Evolutionary conservation across 2,329 filamentous ascomycete genomes (phyloP).

Genomic region (Basipetospora sp.): DNA sequence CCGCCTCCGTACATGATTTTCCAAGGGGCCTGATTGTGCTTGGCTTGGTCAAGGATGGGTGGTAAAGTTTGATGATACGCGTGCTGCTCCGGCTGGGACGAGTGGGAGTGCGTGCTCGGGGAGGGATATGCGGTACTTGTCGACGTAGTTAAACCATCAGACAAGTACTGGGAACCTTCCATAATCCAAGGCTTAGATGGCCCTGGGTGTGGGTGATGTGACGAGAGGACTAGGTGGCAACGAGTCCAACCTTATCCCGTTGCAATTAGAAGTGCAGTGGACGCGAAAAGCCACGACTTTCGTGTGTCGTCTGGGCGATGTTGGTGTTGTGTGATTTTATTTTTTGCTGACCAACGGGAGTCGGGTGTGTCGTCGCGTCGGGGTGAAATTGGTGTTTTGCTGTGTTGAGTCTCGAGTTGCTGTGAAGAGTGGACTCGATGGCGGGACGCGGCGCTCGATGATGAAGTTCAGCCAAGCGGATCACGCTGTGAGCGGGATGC

Average conservation of each 20-base stretch:
- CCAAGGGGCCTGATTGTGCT: conserved; percentile 29
- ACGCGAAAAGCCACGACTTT: too few species aligned
- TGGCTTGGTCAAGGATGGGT: conserved; percentile 20
- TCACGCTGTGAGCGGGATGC: neutral
- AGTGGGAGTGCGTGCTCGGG: conserved; percentile 4
- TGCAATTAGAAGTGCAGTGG: too few species aligned
- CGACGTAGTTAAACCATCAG: conserved; percentile 32
- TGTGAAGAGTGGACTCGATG: too few species aligned
- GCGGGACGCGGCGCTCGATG: too few species aligned
- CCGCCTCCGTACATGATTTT: conserved; percentile 36
- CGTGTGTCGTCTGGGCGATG: too few species aligned
- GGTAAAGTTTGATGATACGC: conserved; percentile 4
- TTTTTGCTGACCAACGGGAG: too few species aligned
- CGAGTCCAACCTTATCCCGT: too few species aligned
- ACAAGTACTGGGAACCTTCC: conserved; percentile 39
- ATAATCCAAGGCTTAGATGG: conserved; percentile 21
- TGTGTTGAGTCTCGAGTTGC: too few species aligned
- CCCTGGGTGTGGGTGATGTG: conserved; percentile 1
- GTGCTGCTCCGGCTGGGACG: conserved; percentile 5
- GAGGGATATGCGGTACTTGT: conserved; percentile 6
- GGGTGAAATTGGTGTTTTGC: too few species aligned
- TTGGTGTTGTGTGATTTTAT: too few species aligned
- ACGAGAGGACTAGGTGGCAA: neutral
- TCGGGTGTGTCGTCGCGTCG: too few species aligned
- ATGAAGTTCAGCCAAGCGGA: neutral